These are phyloP conservation scores for Colletotrichum cordylinicola DNA, from an alignment of 2,329 filamentous ascomycete genomes.

Conservation along the genomic window DNA sequence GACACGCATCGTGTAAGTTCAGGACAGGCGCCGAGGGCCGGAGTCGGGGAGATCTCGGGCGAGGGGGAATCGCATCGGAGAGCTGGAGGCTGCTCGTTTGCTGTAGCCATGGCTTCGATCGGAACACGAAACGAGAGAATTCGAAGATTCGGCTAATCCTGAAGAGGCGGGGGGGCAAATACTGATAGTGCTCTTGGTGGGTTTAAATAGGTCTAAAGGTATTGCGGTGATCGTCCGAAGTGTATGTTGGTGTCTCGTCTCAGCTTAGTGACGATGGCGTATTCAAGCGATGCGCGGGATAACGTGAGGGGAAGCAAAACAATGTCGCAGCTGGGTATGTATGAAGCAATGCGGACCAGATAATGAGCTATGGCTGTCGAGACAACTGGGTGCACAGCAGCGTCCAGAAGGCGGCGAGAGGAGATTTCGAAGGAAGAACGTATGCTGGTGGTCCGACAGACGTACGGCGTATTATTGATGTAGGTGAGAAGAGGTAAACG, in stretches of 20 bases:
- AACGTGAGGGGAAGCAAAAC: background rate
- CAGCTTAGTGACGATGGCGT: background rate
- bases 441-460: conserved; percentile 2
- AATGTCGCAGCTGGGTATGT: background rate
- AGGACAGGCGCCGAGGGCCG: conserved; percentile 64
- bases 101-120: conserved; percentile 34
- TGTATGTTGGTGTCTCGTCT: conserved; percentile 5
- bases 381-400: conserved; percentile 16
- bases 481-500: background rate
- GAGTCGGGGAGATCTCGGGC: conserved; percentile 66
- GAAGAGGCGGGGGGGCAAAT: background rate
- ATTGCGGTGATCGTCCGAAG: background rate
- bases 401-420: conserved; percentile 1
- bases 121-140: background rate
- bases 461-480: background rate
- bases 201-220: background rate
- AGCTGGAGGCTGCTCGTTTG: conserved; percentile 35
- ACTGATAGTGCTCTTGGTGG: background rate
- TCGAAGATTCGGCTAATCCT: background rate
- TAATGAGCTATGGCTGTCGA: background rate
- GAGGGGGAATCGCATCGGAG: conserved; percentile 67
- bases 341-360: background rate
- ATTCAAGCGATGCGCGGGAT: background rate
- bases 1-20: conserved; percentile 70
- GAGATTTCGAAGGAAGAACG: background rate